These are phyloP conservation scores for Boletus eberwhitei DNA, from an alignment of 768 basidiomycete genomes.

Conservation along the genomic window DNA sequence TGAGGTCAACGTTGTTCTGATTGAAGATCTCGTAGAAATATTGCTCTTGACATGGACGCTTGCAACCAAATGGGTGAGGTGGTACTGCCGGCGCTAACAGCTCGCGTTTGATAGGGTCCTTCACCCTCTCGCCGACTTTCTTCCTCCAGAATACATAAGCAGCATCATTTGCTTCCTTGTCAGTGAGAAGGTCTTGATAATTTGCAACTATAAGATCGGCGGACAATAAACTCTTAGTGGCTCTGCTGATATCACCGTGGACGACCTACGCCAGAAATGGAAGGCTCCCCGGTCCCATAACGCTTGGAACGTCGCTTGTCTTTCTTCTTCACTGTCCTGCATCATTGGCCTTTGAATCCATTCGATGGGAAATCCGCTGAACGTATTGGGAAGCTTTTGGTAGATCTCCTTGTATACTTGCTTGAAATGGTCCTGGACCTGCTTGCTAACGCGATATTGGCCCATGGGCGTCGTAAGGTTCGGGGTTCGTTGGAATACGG, in stretches of 20 bases:
- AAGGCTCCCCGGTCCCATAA: conserved; percentile 12
- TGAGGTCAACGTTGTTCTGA: conserved; percentile 9
- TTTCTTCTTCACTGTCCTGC: conserved; percentile 9
- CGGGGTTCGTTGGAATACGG: conserved; percentile 17
- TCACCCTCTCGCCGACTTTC: neutral
- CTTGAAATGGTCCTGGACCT: conserved; percentile 12
- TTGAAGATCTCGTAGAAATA: neutral
- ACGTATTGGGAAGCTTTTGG: conserved; percentile 2
- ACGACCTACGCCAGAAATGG: conserved; percentile 8
- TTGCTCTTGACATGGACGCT: neutral
- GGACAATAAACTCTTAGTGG: neutral
- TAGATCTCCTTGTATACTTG: conserved; percentile 6
- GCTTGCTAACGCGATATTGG: conserved; percentile 7
- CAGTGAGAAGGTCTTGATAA: conserved; percentile 1
- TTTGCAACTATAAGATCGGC: conserved; percentile 1
- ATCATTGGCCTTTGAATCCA: conserved; percentile 7
- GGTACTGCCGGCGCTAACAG: neutral
- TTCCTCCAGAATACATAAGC: conserved; percentile 13
- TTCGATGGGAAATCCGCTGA: neutral
- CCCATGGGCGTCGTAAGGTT: conserved; percentile 13
- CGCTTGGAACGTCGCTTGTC: conserved; percentile 1
- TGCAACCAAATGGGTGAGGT: neutral
- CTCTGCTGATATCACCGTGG: neutral
- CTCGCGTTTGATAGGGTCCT: neutral
- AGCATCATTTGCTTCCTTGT: neutral